Conservation (phyloP, 2,329 filamentous ascomycete species). For the Calonectria pseudoreteaudii region DNA sequence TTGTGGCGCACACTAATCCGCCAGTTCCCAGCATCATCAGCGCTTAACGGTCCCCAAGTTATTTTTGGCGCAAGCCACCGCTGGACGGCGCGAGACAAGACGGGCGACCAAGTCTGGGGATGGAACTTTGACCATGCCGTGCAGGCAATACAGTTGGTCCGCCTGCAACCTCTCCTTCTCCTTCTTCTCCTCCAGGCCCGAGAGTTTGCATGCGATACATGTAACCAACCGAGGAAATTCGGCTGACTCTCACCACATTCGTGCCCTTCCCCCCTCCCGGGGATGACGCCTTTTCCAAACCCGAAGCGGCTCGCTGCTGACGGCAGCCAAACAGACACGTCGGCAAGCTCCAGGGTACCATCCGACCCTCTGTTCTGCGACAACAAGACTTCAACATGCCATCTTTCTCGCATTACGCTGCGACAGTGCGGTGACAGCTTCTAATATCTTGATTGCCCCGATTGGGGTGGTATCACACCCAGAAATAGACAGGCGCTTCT, state of each 20-base stretch:
- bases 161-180: background rate
- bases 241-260: slow-evolving; percentile 20
- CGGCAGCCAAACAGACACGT: slow-evolving; percentile 4
- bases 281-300: slow-evolving; percentile 1
- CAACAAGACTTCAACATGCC: background rate
- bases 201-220: slow-evolving; percentile 7
- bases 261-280: background rate
- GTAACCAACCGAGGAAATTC: slow-evolving; percentile 14
- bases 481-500: slow-evolving; percentile 28
- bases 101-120: background rate
- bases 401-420: background rate
- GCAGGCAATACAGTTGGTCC: background rate
- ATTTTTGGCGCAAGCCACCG: slow-evolving; percentile 29
- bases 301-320: background rate
- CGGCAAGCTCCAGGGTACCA: background rate
- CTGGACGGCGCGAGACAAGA: background rate
- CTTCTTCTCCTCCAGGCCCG: background rate
- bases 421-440: background rate
- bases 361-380: background rate
- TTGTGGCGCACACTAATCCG: slow-evolving; percentile 10
- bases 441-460: background rate
- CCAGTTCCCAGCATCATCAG: slow-evolving; percentile 21
- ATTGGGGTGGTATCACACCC: slow-evolving; percentile 8
- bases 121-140: slow-evolving; percentile 4
- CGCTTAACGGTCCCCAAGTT: slow-evolving; percentile 25